Evolutionary conservation across 495 filamentous ascomycete genomes (phyloP).

Genomic region (Trichoderma gamsii): DNA sequence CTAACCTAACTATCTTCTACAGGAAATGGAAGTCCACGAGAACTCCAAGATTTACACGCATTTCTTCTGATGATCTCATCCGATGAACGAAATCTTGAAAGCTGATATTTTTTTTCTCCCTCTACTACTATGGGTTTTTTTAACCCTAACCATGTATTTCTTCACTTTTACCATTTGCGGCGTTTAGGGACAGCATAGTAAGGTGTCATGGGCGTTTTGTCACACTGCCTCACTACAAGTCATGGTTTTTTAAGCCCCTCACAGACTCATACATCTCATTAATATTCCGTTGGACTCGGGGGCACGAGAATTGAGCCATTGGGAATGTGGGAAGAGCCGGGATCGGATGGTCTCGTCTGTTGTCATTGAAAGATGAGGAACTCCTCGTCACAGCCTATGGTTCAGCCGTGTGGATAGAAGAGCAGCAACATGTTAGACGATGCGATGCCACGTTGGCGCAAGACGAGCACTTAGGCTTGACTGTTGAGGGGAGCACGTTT

Average conservation of each 20-base stretch:
- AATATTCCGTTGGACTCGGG: constrained; percentile 12
- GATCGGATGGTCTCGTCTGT: not conserved
- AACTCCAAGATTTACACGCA: constrained; percentile 98
- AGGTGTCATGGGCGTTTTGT: constrained; percentile 43
- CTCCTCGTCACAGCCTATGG: not conserved
- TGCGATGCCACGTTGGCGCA: constrained; percentile 7
- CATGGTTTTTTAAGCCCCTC: constrained; percentile 3
- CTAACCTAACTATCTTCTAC: constrained; percentile 27
- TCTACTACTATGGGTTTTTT: constrained; percentile 21
- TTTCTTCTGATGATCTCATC: constrained; percentile 70
- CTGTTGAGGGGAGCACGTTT: constrained; percentile 2
- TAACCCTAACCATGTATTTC: constrained; percentile 37
- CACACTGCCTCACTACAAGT: constrained; percentile 15
- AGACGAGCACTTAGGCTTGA: not conserved
- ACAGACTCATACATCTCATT: not conserved
- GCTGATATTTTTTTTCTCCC: constrained; percentile 29
- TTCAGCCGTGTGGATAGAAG: not conserved
- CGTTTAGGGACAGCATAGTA: constrained; percentile 43
- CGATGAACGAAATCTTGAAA: constrained; percentile 22
- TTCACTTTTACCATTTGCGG: constrained; percentile 32
- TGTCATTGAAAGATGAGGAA: not conserved
- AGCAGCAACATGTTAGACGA: not conserved
- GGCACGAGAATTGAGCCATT: not conserved
- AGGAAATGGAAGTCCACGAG: constrained; percentile 99
- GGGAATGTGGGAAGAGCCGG: not conserved